Evolutionary conservation across 306 rosid species (phyloP), one percentile per base, ranked within the genome.

Genomic region (Lathyrus sativus): DNA sequence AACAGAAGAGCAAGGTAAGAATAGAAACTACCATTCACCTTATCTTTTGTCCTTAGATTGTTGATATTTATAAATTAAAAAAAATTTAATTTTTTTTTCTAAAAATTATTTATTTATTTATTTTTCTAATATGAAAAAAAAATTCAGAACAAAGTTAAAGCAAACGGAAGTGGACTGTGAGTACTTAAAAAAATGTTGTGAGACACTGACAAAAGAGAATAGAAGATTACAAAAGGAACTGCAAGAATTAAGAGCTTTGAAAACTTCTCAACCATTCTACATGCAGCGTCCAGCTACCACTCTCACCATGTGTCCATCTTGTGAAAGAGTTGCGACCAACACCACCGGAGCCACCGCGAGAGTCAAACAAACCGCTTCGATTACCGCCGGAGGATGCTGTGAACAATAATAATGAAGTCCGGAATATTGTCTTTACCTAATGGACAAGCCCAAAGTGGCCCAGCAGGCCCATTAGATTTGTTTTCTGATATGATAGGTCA

Each of bases 91-190:
- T 19, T 19, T 19, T 19, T 19, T 19, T 19, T 19, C 22, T 19
- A 19, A 19, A n/a, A n/a, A n/a, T n/a, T n/a, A n/a, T n/a, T n/a
- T n/a, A n/a, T n/a, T n/a, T 37, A 46, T 6, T 13, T 24, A 51
- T 18, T 31, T 38, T 11, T 0, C 1, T 19, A 2, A 24, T 39
- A 9, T 4, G 33, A 13, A 45, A 1, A 22, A 33, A 4, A 39
- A 12, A 3, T 1, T 6, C 73, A 95, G 99, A 89, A 95, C 99
- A 4, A 95, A 95, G 86, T 67, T 90, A 89, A 95, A 95, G 82
- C 99, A 95, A 75, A 95, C 99, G 35, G 99, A 95, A 44, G 99
- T 90, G 12, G 99, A 95, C 75, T 95, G 97, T 44, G 97, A 95
- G 74, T 88, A 95, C 71, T 82, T 95, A 50, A 95, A 89, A 86